Base-by-base conservation (phyloP, 2,329 filamentous ascomycete genomes). In the Diplodia sapinea region DNA sequence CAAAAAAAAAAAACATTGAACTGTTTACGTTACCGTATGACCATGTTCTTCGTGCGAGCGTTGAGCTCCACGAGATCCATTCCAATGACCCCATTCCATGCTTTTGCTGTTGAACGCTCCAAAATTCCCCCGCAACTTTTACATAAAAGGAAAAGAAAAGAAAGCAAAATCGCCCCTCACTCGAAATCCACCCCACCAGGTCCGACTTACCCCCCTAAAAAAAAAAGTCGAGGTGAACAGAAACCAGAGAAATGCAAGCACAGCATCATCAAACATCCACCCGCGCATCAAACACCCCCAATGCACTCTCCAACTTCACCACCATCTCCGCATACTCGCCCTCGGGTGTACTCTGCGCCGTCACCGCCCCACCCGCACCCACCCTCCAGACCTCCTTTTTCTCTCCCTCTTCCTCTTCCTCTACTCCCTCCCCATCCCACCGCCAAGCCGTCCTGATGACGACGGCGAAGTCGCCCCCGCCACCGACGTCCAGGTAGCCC, bases 261-360 rank as follows among this genome's bases (percentile, higher is more conserved):
- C 26, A 26, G 26, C 26, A 26, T 26, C 29, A 38, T 56, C 54
- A 56, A 9, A 38, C 54, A 20, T 38, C 54, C 13, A 66, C 64
- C 15, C 4, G 43, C n/a, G 12, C 40, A 66, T 70, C 66, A 55
- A 79, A 79, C 2, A 76, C 71, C 54, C 72, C 65, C n/a, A 74
- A 68, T 1, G 75, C 77, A 67, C 73, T 75, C 8, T 77, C 72
- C 65, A 81, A 75, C 72, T 84, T 84, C 56, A 75, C 76, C 26
- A 79, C 68, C 93, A 98, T 97, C 83, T 98, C 95, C 69, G 96
- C 91, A 80, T 89, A 90, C 82, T 98, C 94, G 3, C 88, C 92
- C 68, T 89, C 84, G 0, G 90, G 84, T 2, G 90, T 92, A 76
- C 93, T 97, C 68, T 97, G 82, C 29, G 89, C 90, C 1, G 94